Evolutionary conservation across 768 basidiomycete species (phyloP).

Genomic region (Pleurotus platypus): DNA sequence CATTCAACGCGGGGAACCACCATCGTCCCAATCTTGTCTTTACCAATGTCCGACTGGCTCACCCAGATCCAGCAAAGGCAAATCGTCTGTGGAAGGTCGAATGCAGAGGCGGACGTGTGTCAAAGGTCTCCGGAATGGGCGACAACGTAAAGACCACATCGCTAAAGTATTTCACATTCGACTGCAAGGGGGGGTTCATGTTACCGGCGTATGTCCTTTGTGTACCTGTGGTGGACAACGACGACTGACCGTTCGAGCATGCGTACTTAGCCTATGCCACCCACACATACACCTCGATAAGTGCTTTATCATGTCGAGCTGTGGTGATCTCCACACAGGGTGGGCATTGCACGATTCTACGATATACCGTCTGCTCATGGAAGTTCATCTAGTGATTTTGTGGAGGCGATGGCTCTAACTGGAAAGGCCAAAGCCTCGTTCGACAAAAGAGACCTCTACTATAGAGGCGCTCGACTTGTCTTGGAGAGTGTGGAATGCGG

Average conservation of each 20-base stretch:
- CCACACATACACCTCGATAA: constrained; percentile 69
- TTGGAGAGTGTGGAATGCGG: constrained; percentile 55
- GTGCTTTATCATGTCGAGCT: constrained; percentile 60
- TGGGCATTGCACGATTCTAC: constrained; percentile 22
- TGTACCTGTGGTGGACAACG: background rate
- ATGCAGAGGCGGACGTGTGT: constrained; percentile 24
- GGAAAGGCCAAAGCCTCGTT: constrained; percentile 49
- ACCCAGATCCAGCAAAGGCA: constrained; percentile 20
- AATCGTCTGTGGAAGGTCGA: constrained; percentile 27
- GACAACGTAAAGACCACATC: constrained; percentile 4
- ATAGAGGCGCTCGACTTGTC: constrained; percentile 51
- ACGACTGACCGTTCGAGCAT: background rate
- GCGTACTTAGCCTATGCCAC: constrained; percentile 41
- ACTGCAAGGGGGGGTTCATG: constrained; percentile 28
- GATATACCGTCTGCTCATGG: background rate
- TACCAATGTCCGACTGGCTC: constrained; percentile 26
- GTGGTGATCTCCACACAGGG: constrained; percentile 49
- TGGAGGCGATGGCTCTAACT: constrained; percentile 53
- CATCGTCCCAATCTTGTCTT: background rate
- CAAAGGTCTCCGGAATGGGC: constrained; percentile 15
- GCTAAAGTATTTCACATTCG: constrained; percentile 11
- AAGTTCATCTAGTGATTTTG: constrained; percentile 39
- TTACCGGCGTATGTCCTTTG: constrained; percentile 29
- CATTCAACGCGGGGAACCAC: background rate
- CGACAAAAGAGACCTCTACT: constrained; percentile 41